Evolutionary conservation across 75 land plant genomes (phyloP).

Genomic region (Chamaecyparis obtusa): DNA sequence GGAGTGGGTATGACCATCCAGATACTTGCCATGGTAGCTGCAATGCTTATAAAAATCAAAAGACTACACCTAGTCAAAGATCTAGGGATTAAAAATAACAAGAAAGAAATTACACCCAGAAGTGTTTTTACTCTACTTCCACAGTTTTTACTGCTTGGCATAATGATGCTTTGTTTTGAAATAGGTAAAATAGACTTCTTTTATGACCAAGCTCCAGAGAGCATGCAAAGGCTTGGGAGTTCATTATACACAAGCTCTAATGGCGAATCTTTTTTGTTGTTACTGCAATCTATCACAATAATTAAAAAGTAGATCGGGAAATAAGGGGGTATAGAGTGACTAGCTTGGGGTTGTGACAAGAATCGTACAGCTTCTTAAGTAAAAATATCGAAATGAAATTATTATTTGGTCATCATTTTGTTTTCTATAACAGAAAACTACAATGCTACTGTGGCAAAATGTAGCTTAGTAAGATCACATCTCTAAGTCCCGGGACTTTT

Average conservation of each 20-base stretch:
- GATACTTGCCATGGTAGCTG: conserved; percentile 31
- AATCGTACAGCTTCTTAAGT: too few relatives aligned
- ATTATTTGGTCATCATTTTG: too few relatives aligned
- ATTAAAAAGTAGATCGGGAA: too few relatives aligned
- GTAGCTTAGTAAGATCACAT: too few relatives aligned
- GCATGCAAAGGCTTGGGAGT: conserved; percentile 62
- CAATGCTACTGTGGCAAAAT: too few relatives aligned
- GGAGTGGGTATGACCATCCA: conserved; percentile 45
- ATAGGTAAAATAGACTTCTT: conserved; percentile 72
- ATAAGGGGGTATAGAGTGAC: too few relatives aligned
- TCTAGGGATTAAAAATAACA: conserved; percentile 10
- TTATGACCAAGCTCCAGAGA: conserved; percentile 77
- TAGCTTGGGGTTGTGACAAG: too few relatives aligned
- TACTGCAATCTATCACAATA: too few relatives aligned
- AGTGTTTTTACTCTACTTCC: conserved; percentile 33
- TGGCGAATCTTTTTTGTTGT: too few relatives aligned
- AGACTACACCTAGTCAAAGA: conserved; percentile 29
- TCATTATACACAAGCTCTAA: conserved; percentile 35
- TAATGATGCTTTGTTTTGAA: conserved; percentile 57
- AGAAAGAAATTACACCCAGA: background rate
- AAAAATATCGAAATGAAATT: too few relatives aligned
- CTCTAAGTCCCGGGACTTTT: too few relatives aligned
- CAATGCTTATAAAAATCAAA: conserved; percentile 27
- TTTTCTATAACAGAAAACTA: too few relatives aligned
- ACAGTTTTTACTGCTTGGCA: conserved; percentile 56